These are phyloP conservation scores for Colletotrichum salicis DNA, from an alignment of 2,329 filamentous ascomycete genomes.

Conservation along the genomic window DNA sequence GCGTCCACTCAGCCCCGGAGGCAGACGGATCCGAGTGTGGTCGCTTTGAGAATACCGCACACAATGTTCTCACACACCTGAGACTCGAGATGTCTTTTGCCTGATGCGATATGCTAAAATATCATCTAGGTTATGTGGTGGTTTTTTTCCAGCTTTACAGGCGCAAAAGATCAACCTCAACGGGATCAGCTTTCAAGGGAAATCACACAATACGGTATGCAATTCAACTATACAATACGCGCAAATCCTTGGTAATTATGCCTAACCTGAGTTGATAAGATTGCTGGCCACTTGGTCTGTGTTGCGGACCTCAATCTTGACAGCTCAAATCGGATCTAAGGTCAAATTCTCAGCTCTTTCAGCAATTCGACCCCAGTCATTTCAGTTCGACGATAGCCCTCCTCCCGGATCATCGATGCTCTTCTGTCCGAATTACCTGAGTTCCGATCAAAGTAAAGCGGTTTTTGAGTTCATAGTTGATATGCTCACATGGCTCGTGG, in stretches of 20 bases:
- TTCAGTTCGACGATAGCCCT: not conserved
- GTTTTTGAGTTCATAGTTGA: not conserved
- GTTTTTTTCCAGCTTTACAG: too few relatives aligned
- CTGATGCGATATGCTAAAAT: not conserved
- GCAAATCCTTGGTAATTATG: not conserved
- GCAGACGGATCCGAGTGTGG: not conserved
- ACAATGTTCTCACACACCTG: not conserved
- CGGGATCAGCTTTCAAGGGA: too few relatives aligned
- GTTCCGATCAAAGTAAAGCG: not conserved
- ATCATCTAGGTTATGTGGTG: not conserved
- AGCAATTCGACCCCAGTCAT: too few relatives aligned
- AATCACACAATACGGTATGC: too few relatives aligned
- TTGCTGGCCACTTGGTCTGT: not conserved
- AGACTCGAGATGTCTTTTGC: not conserved
- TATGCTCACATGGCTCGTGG: not conserved
- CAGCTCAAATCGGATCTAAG: not conserved
- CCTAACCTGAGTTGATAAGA: not conserved
- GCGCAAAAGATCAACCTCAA: too few relatives aligned
- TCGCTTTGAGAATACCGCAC: not conserved
- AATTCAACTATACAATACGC: too few relatives aligned
- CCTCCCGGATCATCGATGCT: not conserved
- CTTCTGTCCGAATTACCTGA: not conserved
- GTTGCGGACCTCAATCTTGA: not conserved
- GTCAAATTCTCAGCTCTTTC: too few relatives aligned
- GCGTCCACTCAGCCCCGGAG: not conserved